Evolutionary conservation across 2,329 filamentous ascomycete genomes (phyloP), one percentile per base, ranked within the genome.

Genomic region (Colletotrichum liriopes): DNA sequence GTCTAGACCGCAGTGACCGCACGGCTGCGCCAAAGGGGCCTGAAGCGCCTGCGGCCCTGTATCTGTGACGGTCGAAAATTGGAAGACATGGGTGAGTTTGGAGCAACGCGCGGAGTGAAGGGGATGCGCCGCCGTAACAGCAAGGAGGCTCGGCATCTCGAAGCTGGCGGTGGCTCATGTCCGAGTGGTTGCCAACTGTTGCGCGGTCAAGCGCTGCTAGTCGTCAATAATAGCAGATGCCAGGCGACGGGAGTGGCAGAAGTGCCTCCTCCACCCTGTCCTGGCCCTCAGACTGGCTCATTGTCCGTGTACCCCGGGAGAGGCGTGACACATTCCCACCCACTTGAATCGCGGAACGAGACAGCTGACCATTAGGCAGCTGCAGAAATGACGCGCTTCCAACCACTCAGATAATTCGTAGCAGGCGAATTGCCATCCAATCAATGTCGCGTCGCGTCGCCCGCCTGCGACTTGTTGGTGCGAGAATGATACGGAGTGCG

Each of bases 401-500:
- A 67, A 62, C 73, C 73, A 74, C 60, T 74, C 63, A 74, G 51
- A 58, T 67, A 65, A 71, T 71, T 67, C 67, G 32, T 67, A 55
- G 29, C 32, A 58, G 60, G 67, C 16, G 43, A 55, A 61, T 73
- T 73, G 62, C 71, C 29, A 63, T 52, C 73, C 73, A 73, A 65
- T 67, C 58, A n/a, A 65, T 73, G n/a, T 26, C 20, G 62, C 69
- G 41, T 60, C 62, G 49, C 56, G 55, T 39, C 43, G 49, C 32
- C 23, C 43, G 65, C 55, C 56, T n/a, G 52, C 41, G 39, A n/a
- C 26, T 63, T 32, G 49, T 45, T 45, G 56, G 37, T 37, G 26
- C 29, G 49, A 32, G 32, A 23, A 59, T 32, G 35, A 69, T 41
- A 29, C 65, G 35, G 41, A 70, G 35, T 23, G 18, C 29, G 60